Evolutionary conservation across 2,329 filamentous ascomycete genomes (phyloP), one percentile per base, ranked within the genome.

Genomic region (Aureobasidium sp.): DNA sequence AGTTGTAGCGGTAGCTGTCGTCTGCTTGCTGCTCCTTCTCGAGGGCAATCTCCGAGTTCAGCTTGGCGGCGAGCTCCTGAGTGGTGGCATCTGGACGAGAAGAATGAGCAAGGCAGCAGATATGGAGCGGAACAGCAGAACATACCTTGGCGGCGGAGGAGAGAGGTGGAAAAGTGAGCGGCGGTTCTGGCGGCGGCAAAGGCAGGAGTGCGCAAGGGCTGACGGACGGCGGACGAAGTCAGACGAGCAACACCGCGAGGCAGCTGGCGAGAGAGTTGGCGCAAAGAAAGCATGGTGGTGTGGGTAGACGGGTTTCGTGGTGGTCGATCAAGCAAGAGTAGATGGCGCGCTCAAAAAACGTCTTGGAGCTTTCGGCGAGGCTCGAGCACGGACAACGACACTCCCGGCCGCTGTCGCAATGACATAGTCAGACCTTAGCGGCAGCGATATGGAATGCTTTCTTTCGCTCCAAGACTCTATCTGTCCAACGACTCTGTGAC

Each of bases 1-100:
- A 84, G 66, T 66, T 66, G 64, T 73, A 68, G 59, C 67, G 68
- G 53, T 86, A 82, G 44, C 91, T 88, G 67, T 89, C 78, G 67
- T 87, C 82, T 29, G 44, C 22, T 88, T 87, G 77, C 56, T 91
- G 87, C 72, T 92, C 87, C 70, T 86, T 84, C 82, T 97, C 94
- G 72, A 96, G 86, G 74, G 86, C 79, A 67, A 95, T 81, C 80
- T 96, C 92, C 72, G 85, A 87, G 67, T 90, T 85, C 55, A 99
- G 84, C 84, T 97, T 97, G 64, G 86, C 85, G 44, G 87, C 84
- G 60, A 99, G 86, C 78, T 97, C 91, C 67, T 87, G 81, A 71
- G 95, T 90, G 65, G 83, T 84, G 80, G 42, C 29, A 49, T 47
- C 31, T 53, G 44, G 14, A 22, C 6, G 29, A 9, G 14, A 17